A percentile compares a stretch with the other conserved stretches of the same genome.
These are phyloP conservation scores for Gloeopeniophorella convolvens DNA, from an alignment of 768 basidiomycete genomes.

Conservation along the genomic window DNA sequence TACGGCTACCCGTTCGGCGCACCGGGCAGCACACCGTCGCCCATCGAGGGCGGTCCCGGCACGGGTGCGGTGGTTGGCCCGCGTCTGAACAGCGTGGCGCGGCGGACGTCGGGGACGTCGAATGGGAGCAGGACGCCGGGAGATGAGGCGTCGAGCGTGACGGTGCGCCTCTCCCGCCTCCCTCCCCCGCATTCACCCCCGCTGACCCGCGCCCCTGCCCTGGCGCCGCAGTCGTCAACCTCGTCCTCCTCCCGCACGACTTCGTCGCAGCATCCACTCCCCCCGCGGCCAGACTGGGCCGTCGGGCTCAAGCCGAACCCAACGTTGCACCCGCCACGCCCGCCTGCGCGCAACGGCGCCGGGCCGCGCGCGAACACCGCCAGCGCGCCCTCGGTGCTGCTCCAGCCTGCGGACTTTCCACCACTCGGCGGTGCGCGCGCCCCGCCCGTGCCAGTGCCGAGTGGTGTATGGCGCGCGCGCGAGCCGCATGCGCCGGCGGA, in stretches of 20 bases:
- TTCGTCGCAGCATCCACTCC: slow-evolving; percentile 74
- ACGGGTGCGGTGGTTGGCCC: slow-evolving; percentile 66
- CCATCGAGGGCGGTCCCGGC: slow-evolving; percentile 30
- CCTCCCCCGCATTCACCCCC: background rate
- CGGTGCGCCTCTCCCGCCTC: slow-evolving; percentile 44
- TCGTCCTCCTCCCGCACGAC: slow-evolving; percentile 74
- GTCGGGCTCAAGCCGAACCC: slow-evolving; percentile 76
- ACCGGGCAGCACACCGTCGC: slow-evolving; percentile 17
- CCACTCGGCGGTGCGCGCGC: slow-evolving; percentile 24
- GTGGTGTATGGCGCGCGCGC: slow-evolving; percentile 14
- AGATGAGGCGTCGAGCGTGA: slow-evolving; percentile 71
- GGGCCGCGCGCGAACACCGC: slow-evolving; percentile 36
- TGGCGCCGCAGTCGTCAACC: slow-evolving; percentile 59
- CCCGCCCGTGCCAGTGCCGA: slow-evolving; percentile 46
- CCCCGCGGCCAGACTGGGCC: slow-evolving; percentile 84
- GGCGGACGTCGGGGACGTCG: slow-evolving; percentile 44
- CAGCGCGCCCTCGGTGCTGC: slow-evolving; percentile 32
- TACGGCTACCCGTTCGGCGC: slow-evolving; percentile 38
- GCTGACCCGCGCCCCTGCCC: background rate
- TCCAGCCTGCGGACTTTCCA: slow-evolving; percentile 31
- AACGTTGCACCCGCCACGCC: slow-evolving; percentile 45
- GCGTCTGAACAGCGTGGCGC: slow-evolving; percentile 44
- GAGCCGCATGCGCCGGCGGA: slow-evolving; percentile 8
- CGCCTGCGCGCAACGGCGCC: slow-evolving; percentile 41
- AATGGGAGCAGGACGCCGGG: slow-evolving; percentile 54